These are phyloP conservation scores for Erigeron philadelphicus DNA, from an alignment of 140 eudicot species.

Conservation along the genomic window DNA sequence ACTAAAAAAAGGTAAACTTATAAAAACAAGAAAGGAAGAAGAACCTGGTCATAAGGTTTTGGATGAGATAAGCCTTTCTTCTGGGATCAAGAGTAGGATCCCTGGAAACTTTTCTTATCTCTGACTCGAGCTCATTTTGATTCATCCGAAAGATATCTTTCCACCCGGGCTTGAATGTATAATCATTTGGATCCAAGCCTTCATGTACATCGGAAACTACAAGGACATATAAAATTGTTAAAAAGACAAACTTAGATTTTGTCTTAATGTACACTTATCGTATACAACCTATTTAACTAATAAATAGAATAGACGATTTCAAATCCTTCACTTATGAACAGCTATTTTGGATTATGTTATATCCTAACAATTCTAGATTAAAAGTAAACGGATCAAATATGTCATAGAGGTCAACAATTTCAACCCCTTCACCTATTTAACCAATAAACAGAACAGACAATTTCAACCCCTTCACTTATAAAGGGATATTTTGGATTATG, in stretches of 20 bases:
- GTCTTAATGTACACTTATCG: constrained; percentile 12
- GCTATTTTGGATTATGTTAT: background rate
- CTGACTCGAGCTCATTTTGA: constrained; percentile 97
- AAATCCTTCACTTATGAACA: background rate
- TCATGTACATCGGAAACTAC: constrained; percentile 67
- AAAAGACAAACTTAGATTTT: constrained; percentile 11
- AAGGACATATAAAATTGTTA: background rate
- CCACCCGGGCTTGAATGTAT: constrained; percentile 98
- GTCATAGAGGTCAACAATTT: background rate
- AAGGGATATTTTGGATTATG: background rate
- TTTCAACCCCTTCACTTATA: background rate
- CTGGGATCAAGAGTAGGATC: constrained; percentile 99
- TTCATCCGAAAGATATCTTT: constrained; percentile 97
- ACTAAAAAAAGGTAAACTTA: background rate
- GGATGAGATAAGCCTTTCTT: constrained; percentile 91
- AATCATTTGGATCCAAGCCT: constrained; percentile 63
- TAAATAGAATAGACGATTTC: background rate
- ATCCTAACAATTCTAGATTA: background rate
- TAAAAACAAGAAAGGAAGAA: background rate
- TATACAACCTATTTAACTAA: background rate
- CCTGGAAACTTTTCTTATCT: constrained; percentile 94
- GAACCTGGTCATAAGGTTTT: constrained; percentile 95
- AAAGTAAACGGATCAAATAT: background rate
- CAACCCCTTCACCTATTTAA: constrained; percentile 2
- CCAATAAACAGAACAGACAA: background rate